Base-by-base conservation (phyloP, 2,329 filamentous ascomycete species). In the Monilinia vaccinii-corymbosi region DNA sequence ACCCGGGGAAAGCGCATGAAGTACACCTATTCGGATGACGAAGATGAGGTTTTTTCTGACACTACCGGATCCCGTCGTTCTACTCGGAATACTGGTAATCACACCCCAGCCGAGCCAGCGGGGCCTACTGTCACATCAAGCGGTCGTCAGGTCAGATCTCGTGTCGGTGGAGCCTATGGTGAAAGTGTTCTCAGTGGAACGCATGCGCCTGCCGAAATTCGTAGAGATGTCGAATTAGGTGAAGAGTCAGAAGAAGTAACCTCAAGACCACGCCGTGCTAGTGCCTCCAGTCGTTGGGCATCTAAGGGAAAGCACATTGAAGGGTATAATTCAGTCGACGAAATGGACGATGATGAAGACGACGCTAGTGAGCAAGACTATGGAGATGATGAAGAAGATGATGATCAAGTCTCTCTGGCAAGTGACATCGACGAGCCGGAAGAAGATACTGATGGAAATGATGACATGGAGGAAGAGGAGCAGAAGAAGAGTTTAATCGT, bases 1-100 rank as follows among this genome's bases (percentile, higher is more conserved):
- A 99, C 95, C 6, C 85, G 94, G 61, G 94, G 94, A 60, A 97
- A 99, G 78, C 88, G 93, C 63, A 88, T 96, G 76, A 95, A 92
- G 74, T 99, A 99, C 71, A 99, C 91, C 0, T 99, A 89, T 71
- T 95, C 91, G 0, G 92, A 97, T 56, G 90, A 95, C 28, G 90
- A 95, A 66, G 87, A 72, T n/a, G 69, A 87, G 40, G 84, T 86
- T 18, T 81, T 79, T 60, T 83, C 82, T n/a, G 83, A 86, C 70
- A 81, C 86, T 67, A 81, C 81, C 11, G 81, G 85, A 67, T 73
- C 75, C 72, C 72, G 92, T 78, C 82, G 86, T 8, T 90, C 89
- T 14, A 81, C 84, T 21, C 85, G 93, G 31, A 88, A 91, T 65
- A 91, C 88, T 1, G 82, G 86, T 44, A 80, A 85, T 11, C 85